Conservation (phyloP, 768 basidiomycete genomes). For the Mycena venus region DNA sequence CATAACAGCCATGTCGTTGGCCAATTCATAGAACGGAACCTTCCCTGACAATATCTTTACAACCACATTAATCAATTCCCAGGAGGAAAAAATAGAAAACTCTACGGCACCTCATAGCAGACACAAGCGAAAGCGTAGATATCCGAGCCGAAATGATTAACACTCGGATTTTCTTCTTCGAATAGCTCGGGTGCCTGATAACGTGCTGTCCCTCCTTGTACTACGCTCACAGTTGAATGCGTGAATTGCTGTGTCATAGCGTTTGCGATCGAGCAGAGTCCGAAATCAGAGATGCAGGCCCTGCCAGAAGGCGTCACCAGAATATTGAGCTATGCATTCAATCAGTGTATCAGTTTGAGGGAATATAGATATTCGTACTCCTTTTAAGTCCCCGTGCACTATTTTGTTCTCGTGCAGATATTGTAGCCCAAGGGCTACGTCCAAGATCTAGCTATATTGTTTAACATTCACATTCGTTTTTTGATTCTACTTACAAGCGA, state of each 20-base stretch:
- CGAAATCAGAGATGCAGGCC: too few relatives aligned
- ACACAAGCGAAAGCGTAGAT: constrained; percentile 58
- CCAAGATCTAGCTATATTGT: constrained; percentile 3
- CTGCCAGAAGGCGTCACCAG: too few relatives aligned
- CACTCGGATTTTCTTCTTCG: constrained; percentile 28
- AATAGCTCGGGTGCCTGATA: constrained; percentile 55
- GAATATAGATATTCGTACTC: too few relatives aligned
- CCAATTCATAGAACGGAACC: constrained; percentile 8
- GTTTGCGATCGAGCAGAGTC: too few relatives aligned
- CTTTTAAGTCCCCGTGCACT: too few relatives aligned
- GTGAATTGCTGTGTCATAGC: neutral
- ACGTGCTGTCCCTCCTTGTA: constrained; percentile 45
- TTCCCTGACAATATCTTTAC: constrained; percentile 13
- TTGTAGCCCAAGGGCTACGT: constrained; percentile 28
- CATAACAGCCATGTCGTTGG: constrained; percentile 8
- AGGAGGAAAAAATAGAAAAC: too few relatives aligned
- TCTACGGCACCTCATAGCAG: constrained; percentile 56
- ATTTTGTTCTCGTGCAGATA: too few relatives aligned
- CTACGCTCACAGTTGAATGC: constrained; percentile 31
- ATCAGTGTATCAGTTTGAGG: too few relatives aligned
- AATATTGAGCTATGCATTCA: constrained; percentile 64
- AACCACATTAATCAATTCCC: neutral
- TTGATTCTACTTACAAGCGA: constrained; percentile 15
- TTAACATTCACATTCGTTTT: too few relatives aligned
- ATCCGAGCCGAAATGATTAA: constrained; percentile 45